Conservation (phyloP, 805 yeast genomes). For the Martiniozyma abietophila region DNA sequence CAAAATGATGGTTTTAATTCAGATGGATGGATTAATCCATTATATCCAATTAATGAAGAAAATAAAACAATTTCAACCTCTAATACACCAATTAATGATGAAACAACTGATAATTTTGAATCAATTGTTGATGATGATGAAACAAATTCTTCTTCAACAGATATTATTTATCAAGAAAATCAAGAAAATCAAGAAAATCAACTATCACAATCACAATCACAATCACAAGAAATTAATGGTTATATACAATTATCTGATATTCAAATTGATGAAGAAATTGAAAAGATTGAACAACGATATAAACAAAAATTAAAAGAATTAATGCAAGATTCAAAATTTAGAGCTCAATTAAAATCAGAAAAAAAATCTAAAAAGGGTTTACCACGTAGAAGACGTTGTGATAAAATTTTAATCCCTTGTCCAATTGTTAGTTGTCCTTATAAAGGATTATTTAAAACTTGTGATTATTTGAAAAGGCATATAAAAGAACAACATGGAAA, state of each 20-base stretch:
- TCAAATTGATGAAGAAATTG: background rate
- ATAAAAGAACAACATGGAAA: constrained; percentile 24
- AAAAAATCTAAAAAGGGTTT: background rate
- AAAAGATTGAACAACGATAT: background rate
- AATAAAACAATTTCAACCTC: background rate
- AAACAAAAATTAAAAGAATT: background rate
- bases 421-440: constrained; percentile 18
- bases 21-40: too few species aligned
- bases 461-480: constrained; percentile 24
- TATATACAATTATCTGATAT: background rate
- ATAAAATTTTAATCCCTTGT: constrained; percentile 5
- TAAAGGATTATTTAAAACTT: constrained; percentile 24
- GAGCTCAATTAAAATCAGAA: constrained; percentile 6
- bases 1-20: too few species aligned
- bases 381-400: constrained; percentile 1
- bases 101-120: background rate
- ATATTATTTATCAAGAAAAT: background rate
- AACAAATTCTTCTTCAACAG: constrained; percentile 1
- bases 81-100: background rate
- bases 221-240: background rate
- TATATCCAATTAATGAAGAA: too few species aligned
- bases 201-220: too few species aligned
- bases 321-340: constrained; percentile 12
- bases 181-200: background rate
- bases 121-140: background rate